Evolutionary conservation across 345 rosid genomes (phyloP), one percentile per base, ranked within the genome.

Genomic region (Ceriops tagal): DNA sequence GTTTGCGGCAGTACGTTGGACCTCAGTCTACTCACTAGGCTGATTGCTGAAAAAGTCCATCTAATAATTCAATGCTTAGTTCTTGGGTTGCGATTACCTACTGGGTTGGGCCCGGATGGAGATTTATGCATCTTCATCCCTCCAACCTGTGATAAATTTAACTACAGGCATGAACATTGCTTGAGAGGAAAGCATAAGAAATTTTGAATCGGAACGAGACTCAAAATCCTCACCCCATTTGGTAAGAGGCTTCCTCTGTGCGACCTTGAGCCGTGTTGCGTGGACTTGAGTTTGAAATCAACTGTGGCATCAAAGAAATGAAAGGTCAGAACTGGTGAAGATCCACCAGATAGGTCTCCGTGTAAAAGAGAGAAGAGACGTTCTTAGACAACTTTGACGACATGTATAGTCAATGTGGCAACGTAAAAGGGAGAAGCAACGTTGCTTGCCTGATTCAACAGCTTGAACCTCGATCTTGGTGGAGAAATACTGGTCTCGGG

Each of bases 41-140:
- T 46, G 67, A 65, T 71, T 37, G 71, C 56, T 53, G 61, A 65
- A 71, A 32, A 34, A 28, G 68, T 70, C 63, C 75, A 32, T 61
- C 53, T 60, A 18, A 28, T 43, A 58, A n/a, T 57, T 82, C 74
- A 85, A 18, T 79, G 74, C 81, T 68, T 81, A 6, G 79, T 74
- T 51, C 83, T 83, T 39, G 89, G 85, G 57, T 52, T 63, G 64
- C 68, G 89, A 69, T 85, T 82, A 11, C 83, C 82, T 7, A 64
- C 75, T 27, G 86, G 85, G 68, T 85, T 83, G 3, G 86, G 86
- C 46, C 82, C 83, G 4, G 89, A 85, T 66, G 85, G 79, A 21
- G 35, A 43, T 73, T 75, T 85, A 37, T 58, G 80, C 69, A 71
- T 51, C 76, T 69, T 83, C 79, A 62, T 82, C 74, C 59, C 70